Conservation (phyloP, 805 yeast genomes). For the Lipomyces mesembrius region DNA sequence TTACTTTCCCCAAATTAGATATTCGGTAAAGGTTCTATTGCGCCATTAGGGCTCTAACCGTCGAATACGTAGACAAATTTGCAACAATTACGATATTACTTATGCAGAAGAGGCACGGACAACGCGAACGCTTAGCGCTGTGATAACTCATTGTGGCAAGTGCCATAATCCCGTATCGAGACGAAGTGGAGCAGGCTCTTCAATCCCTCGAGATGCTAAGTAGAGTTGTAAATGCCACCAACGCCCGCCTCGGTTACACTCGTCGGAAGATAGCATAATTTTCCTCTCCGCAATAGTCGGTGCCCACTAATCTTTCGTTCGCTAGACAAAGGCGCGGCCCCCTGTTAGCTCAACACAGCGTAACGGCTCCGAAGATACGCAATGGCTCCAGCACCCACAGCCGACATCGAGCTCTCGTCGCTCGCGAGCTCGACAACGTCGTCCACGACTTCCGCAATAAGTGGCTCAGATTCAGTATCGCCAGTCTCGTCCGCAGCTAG, state of each 20-base stretch:
- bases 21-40: neutral
- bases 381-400: constrained; percentile 7
- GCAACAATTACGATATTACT: too few species aligned
- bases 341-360: neutral
- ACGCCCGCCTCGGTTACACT: neutral
- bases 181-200: too few species aligned
- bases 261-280: neutral
- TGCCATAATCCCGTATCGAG: too few species aligned
- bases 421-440: constrained; percentile 14
- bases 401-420: constrained; percentile 24
- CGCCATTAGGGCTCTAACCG: neutral
- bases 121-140: too few species aligned
- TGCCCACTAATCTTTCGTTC: neutral
- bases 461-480: neutral
- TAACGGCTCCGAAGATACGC: neutral
- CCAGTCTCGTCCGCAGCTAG: constrained; percentile 6
- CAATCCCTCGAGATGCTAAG: too few species aligned
- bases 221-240: neutral
- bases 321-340: neutral
- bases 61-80: neutral
- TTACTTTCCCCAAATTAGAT: too few species aligned
- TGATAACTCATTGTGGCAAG: too few species aligned
- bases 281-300: neutral
- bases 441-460: constrained; percentile 6
- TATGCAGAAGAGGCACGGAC: too few species aligned